A percentile compares a stretch with the other conserved stretches of the same genome.
Conservation (phyloP, 169 alveolate genomes). For the Plasmodium yoelii region DNA sequence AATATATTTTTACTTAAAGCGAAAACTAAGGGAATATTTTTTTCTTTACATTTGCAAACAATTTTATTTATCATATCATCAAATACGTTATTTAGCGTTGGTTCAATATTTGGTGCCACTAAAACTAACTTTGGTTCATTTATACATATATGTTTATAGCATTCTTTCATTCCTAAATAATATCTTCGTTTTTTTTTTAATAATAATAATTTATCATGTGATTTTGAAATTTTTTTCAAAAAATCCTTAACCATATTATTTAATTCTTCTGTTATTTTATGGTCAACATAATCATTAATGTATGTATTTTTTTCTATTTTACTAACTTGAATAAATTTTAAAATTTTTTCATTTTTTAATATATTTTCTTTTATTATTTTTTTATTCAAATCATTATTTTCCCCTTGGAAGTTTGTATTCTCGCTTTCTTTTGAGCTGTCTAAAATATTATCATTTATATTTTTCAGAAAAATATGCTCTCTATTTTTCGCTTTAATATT, state of each 20-base stretch:
- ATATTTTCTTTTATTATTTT: constrained; percentile 32
- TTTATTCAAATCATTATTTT: background rate
- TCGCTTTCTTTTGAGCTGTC: too few relatives aligned
- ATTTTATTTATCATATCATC: constrained; percentile 40
- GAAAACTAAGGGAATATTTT: constrained; percentile 50
- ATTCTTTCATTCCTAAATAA: constrained; percentile 41
- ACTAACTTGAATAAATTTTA: constrained; percentile 25
- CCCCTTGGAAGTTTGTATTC: too few relatives aligned
- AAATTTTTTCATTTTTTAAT: constrained; percentile 55
- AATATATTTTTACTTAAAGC: constrained; percentile 68
- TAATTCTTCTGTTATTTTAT: constrained; percentile 47
- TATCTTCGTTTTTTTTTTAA: constrained; percentile 42
- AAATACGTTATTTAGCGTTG: constrained; percentile 39
- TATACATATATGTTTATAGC: constrained; percentile 50
- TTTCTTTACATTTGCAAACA: constrained; percentile 43
- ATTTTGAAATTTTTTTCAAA: constrained; percentile 36
- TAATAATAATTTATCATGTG: constrained; percentile 60
- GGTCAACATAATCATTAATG: constrained; percentile 65
- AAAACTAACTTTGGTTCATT: constrained; percentile 62
- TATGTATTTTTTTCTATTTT: constrained; percentile 56
- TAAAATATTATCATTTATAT: too few relatives aligned
- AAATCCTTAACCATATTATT: constrained; percentile 58
- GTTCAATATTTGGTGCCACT: constrained; percentile 72
- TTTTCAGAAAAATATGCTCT: too few relatives aligned
- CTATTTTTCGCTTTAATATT: too few relatives aligned